A percentile compares a stretch with the other conserved stretches of the same genome.
Conservation (phyloP, 441 rosid species). For the Lepidium campestre region DNA sequence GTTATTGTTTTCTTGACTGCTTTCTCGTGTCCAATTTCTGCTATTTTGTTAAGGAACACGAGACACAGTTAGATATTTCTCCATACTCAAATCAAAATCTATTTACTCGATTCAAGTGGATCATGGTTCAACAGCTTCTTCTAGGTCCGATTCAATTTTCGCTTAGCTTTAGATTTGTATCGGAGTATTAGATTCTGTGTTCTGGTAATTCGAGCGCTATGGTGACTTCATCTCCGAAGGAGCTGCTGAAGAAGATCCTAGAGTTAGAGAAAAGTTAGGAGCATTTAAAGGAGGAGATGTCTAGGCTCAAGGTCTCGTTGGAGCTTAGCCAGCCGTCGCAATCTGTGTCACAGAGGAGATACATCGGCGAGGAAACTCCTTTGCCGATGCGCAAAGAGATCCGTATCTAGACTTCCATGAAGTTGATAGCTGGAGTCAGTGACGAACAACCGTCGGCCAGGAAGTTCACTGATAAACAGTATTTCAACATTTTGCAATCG, state of each 20-base stretch:
- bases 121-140: neutral
- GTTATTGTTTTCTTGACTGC: neutral
- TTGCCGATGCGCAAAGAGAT: conserved; percentile 71
- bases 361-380: conserved; percentile 15
- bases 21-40: too few relatives aligned
- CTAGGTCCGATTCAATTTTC: neutral
- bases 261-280: conserved; percentile 73
- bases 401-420: conserved; percentile 17
- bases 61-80: neutral
- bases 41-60: too few relatives aligned
- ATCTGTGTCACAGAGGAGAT: conserved; percentile 18
- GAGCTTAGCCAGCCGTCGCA: conserved; percentile 43
- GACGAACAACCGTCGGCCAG: conserved; percentile 36
- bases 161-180: neutral
- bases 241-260: conserved; percentile 66
- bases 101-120: too few relatives aligned
- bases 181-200: neutral
- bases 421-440: conserved; percentile 10
- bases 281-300: conserved; percentile 61
- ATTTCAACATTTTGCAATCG: conserved; percentile 73
- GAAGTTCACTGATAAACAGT: conserved; percentile 59
- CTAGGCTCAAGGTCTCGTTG: conserved; percentile 45
- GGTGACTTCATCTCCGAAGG: conserved; percentile 58
- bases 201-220: too few relatives aligned
- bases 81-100: neutral